phyloP scores from a whole-genome alignment of 208 protist genomes.

The Trypanosoma cruzi region DNA sequence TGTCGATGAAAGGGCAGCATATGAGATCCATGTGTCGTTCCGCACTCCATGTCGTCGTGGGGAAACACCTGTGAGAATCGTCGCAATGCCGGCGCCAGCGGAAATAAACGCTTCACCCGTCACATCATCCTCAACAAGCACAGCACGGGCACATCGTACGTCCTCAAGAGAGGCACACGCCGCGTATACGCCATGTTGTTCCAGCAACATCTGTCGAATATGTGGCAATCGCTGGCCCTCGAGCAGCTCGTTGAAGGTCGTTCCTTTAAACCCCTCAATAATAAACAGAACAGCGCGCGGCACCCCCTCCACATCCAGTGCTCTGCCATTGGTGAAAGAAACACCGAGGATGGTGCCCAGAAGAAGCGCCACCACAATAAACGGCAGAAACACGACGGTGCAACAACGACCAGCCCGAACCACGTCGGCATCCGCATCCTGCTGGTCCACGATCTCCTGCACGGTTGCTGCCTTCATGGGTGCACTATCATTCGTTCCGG shows the following conservation, averaged over 20 bases:
- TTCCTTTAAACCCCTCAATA: slow-evolving; percentile 68
- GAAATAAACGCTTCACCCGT: slow-evolving; percentile 38
- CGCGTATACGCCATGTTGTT: slow-evolving; percentile 39
- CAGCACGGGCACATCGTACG: slow-evolving; percentile 59
- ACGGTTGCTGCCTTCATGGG: slow-evolving; percentile 31
- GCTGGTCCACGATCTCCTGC: slow-evolving; percentile 50
- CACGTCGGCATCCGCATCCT: slow-evolving; percentile 57
- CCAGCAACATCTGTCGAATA: slow-evolving; percentile 41
- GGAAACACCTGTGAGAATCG: slow-evolving; percentile 60
- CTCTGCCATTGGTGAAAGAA: slow-evolving; percentile 45
- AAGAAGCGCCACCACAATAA: slow-evolving; percentile 41
- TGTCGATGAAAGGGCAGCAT: slow-evolving; percentile 42
- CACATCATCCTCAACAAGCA: slow-evolving; percentile 43
- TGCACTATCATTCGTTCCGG: neutral
- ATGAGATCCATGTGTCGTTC: slow-evolving; percentile 42
- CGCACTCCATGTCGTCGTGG: slow-evolving; percentile 46
- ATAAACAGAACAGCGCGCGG: slow-evolving; percentile 69
- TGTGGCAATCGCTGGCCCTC: slow-evolving; percentile 56
- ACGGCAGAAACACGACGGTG: slow-evolving; percentile 61
- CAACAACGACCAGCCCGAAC: slow-evolving; percentile 62
- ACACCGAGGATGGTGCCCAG: slow-evolving; percentile 37
- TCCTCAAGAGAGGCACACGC: slow-evolving; percentile 39
- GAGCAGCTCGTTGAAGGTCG: slow-evolving; percentile 52
- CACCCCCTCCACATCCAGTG: slow-evolving; percentile 30
- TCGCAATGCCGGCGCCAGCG: slow-evolving; percentile 48